These are phyloP conservation scores for Eryngium alpinum DNA, from an alignment of 140 eudicot species.

Conservation along the genomic window DNA sequence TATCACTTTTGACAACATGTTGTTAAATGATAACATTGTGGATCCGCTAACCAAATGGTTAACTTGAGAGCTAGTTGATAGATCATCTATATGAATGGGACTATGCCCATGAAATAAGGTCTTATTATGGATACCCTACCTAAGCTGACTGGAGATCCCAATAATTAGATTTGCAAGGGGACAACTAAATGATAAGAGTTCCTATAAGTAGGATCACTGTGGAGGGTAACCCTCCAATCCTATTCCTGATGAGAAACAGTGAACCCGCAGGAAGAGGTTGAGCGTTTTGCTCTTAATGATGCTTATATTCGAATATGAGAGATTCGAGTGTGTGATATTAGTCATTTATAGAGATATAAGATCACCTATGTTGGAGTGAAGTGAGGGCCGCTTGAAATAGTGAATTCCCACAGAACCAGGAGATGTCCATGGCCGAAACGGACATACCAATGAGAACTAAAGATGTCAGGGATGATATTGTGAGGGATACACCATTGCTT, in stretches of 20 bases:
- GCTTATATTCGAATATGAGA: too few relatives aligned
- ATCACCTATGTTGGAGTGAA: neutral
- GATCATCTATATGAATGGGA: too few relatives aligned
- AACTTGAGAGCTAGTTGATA: too few relatives aligned
- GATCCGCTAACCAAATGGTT: too few relatives aligned
- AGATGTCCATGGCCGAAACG: neutral
- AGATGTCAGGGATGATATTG: neutral
- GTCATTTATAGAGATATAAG: neutral
- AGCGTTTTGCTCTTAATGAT: neutral
- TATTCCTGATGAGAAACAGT: neutral
- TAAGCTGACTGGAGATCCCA: neutral
- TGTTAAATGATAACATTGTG: too few relatives aligned
- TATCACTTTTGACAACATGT: too few relatives aligned
- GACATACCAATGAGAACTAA: neutral
- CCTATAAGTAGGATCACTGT: neutral
- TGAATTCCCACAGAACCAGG: neutral
- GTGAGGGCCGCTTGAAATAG: neutral
- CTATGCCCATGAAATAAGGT: neutral
- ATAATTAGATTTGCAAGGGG: neutral
- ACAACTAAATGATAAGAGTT: neutral
- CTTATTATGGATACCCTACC: neutral
- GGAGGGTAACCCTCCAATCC: neutral
- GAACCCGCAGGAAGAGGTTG: neutral
- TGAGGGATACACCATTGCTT: neutral
- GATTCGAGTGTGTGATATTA: neutral